Base-by-base conservation (phyloP, 2,329 filamentous ascomycete genomes). In the Penicillium digitatum region DNA sequence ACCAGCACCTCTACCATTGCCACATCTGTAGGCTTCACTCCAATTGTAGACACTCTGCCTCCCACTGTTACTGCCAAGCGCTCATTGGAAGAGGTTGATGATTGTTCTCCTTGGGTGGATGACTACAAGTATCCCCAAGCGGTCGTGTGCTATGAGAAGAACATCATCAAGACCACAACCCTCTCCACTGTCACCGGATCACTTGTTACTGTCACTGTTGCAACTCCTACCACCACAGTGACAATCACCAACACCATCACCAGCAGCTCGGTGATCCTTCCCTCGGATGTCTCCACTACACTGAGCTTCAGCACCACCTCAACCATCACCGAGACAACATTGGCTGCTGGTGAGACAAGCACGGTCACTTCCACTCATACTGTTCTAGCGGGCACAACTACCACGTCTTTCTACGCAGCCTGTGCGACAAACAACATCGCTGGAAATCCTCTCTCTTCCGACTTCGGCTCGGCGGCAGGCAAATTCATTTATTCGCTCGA, bases 341-440 rank as follows among this genome's bases (percentile, higher is more conserved):
- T 12, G 9, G 29, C 24, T 12, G 10, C 31, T n/a, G 35, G 12
- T 31, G 43, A 42, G 20, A 56, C 54, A 1, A 42, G 18, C 26
- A 52, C 54, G 1, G 31, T 44, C 5, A 38, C 35, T 22, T 20
- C 35, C 10, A 38, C 35, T 22, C 12, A 2, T 11, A 38, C 35
- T 22, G 42, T 37, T 16, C 18, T 42, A 10, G 48, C 22, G 14
- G 45, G 38, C 5, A 24, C 47, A 3, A 44, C 20, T 10, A 52
- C 43, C 5, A 52, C 53, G 2, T 40, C 49, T 6, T 24, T 31
- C 11, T 53, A 53, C 20, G 54, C 37, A 10, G 54, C 54, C 5
- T 56, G 54, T 26, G 54, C 54, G 7, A 44, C 54, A 22, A 52
- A 52, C 39, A 56, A 56, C 44, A 49, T 56, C 16, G 54, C 54